These are phyloP conservation scores for Boletus bicolor DNA, from an alignment of 768 basidiomycete species.

Conservation along the genomic window DNA sequence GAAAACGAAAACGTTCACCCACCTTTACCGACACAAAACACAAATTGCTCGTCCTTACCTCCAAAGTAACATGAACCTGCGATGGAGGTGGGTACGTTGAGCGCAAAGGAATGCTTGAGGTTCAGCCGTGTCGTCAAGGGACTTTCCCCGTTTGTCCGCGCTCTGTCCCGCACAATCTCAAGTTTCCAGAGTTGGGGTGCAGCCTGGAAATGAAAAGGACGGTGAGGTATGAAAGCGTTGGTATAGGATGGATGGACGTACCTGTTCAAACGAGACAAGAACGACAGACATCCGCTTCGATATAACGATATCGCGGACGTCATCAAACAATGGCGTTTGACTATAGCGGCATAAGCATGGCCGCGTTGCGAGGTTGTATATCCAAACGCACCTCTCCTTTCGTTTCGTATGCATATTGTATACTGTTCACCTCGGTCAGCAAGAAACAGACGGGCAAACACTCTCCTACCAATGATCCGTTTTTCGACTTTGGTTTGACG, in stretches of 20 bases:
- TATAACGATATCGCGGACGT: conserved; percentile 50
- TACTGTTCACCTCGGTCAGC: conserved; percentile 29
- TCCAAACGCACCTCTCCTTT: conserved; percentile 41
- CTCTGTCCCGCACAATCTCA: conserved; percentile 52
- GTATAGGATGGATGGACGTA: background rate
- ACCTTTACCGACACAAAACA: conserved; percentile 82
- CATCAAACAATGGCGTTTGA: conserved; percentile 50
- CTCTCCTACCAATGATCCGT: conserved; percentile 44
- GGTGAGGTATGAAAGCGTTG: background rate
- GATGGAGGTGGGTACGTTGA: conserved; percentile 63
- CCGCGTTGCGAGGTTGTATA: background rate
- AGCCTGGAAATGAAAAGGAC: conserved; percentile 37
- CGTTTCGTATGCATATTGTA: conserved; percentile 46
- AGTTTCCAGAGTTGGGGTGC: conserved; percentile 76
- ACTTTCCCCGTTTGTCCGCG: conserved; percentile 30
- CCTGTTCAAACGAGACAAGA: conserved; percentile 37
- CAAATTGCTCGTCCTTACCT: conserved; percentile 70
- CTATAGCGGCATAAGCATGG: conserved; percentile 24
- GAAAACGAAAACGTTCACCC: conserved; percentile 2
- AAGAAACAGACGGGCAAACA: background rate
- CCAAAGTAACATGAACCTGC: conserved; percentile 81
- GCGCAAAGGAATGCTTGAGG: conserved; percentile 63
- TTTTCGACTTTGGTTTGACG: conserved; percentile 48
- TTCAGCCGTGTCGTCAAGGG: conserved; percentile 22
- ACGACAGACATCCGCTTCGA: conserved; percentile 42